phyloP scores from a whole-genome alignment of 1,139 yeast species.

The Kluyveromyces sp. region DNA sequence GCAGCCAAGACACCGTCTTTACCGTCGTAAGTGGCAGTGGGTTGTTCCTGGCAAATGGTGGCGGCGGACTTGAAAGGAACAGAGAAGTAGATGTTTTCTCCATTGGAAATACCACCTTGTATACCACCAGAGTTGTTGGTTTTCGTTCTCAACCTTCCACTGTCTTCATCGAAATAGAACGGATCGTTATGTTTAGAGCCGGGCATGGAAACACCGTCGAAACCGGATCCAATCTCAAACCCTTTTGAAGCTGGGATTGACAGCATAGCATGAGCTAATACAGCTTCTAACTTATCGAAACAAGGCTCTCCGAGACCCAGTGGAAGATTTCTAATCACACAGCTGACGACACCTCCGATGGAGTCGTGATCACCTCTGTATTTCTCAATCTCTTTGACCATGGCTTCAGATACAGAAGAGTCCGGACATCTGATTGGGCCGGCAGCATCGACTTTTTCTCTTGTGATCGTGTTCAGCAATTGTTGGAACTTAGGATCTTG shows the following conservation, averaged over 20 bases:
- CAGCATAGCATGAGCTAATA: constrained; percentile 94
- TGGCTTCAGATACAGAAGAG: constrained; percentile 56
- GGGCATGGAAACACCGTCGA: constrained; percentile 79
- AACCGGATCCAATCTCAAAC: constrained; percentile 95
- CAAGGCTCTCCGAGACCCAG: constrained; percentile 96
- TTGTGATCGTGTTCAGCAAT: constrained; percentile 64
- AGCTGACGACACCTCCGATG: constrained; percentile 95
- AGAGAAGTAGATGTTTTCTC: constrained; percentile 88
- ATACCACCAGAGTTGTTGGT: constrained; percentile 96
- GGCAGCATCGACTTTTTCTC: constrained; percentile 78
- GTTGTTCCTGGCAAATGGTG: constrained; percentile 88
- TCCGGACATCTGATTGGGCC: constrained; percentile 97
- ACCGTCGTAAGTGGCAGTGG: constrained; percentile 84
- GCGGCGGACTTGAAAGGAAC: constrained; percentile 98
- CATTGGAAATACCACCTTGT: constrained; percentile 96
- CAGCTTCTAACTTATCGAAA: constrained; percentile 92
- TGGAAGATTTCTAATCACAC: constrained; percentile 91
- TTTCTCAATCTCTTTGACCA: constrained; percentile 82
- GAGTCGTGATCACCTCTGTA: constrained; percentile 86
- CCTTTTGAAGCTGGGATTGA: constrained; percentile 98
- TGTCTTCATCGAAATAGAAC: constrained; percentile 51
- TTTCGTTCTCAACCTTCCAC: constrained; percentile 63
- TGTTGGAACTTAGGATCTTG: constrained; percentile 57
- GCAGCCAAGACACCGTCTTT: constrained; percentile 82
- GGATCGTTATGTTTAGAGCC: constrained; percentile 94